phyloP scores from a whole-genome alignment of 371 early-diverging fungal genomes.

The Mortierella sp. region DNA sequence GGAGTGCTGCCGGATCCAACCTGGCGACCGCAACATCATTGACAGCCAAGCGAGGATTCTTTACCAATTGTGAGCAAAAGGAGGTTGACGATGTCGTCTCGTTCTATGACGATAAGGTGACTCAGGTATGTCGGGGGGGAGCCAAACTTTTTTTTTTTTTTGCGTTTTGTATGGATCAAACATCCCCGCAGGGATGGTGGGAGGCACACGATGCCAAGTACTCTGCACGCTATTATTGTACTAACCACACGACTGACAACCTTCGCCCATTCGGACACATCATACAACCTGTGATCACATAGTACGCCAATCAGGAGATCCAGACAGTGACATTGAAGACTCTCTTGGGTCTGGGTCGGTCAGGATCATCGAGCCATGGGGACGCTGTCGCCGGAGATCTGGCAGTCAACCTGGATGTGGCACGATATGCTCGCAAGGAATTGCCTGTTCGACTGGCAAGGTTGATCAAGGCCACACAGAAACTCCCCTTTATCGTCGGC shows the following conservation, averaged over 20 bases:
- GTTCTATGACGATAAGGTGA: constrained; percentile 61
- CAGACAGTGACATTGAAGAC: constrained; percentile 86
- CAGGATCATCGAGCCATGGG: constrained; percentile 15
- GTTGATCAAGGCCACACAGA: constrained; percentile 85
- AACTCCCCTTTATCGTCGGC: constrained; percentile 91
- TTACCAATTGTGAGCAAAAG: constrained; percentile 30
- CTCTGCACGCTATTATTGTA: not conserved
- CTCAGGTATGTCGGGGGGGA: constrained; percentile 44
- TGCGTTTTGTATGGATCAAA: not conserved
- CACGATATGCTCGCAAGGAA: constrained; percentile 80
- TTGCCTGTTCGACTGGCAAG: constrained; percentile 88
- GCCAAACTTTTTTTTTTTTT: not conserved
- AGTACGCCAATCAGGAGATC: constrained; percentile 74
- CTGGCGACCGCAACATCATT: not conserved
- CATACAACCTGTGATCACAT: no score
- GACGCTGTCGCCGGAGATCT: constrained; percentile 19
- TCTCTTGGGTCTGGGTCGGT: constrained; percentile 80
- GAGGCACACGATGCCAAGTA: not conserved
- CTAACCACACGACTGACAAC: not conserved
- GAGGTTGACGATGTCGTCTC: constrained; percentile 60
- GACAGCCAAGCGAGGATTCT: constrained; percentile 9
- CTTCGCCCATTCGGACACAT: not conserved
- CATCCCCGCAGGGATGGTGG: not conserved
- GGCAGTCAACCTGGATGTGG: constrained; percentile 63
- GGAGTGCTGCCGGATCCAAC: not conserved